These are phyloP conservation scores for Phytophthora pini DNA, from an alignment of 352 stramenopile species.

Conservation along the genomic window DNA sequence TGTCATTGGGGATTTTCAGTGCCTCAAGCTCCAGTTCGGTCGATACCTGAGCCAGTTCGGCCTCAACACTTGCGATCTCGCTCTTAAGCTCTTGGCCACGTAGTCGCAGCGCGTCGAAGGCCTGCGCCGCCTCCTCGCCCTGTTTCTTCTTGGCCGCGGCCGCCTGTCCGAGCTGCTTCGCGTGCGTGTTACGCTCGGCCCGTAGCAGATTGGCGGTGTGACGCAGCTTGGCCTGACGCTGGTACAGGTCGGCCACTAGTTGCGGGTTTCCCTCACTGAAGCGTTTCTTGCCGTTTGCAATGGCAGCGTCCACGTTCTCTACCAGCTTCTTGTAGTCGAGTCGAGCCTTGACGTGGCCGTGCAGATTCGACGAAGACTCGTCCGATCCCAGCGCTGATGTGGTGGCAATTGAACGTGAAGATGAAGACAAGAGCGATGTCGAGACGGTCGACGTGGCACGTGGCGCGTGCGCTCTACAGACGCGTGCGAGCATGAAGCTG, in stretches of 20 bases:
- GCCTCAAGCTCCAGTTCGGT: conserved; percentile 68
- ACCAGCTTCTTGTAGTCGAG: conserved; percentile 82
- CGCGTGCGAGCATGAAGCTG: conserved; percentile 12
- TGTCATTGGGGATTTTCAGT: conserved; percentile 81
- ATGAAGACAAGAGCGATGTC: conserved; percentile 2
- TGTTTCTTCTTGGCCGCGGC: conserved; percentile 47
- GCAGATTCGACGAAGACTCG: conserved; percentile 45
- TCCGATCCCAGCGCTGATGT: conserved; percentile 6
- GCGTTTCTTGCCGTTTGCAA: conserved; percentile 71
- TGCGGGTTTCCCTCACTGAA: conserved; percentile 70
- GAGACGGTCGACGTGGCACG: not conserved
- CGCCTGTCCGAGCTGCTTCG: conserved; percentile 63
- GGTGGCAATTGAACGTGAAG: conserved; percentile 18
- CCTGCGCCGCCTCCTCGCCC: conserved; percentile 21
- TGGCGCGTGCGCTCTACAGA: conserved; percentile 3
- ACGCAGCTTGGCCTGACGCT: conserved; percentile 58
- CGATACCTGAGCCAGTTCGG: conserved; percentile 49
- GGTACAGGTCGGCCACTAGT: conserved; percentile 72
- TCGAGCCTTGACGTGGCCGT: conserved; percentile 70
- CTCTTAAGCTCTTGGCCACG: conserved; percentile 65
- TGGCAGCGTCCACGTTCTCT: conserved; percentile 55
- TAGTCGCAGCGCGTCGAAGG: conserved; percentile 47
- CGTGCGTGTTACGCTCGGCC: conserved; percentile 69
- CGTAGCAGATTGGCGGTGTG: conserved; percentile 65
- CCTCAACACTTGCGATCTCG: conserved; percentile 54